Percentiles rank a stretch among this genome's conserved stretches.
phyloP scores from a whole-genome alignment of 257 asterid genomes.

The Nicotiana undulata region DNA sequence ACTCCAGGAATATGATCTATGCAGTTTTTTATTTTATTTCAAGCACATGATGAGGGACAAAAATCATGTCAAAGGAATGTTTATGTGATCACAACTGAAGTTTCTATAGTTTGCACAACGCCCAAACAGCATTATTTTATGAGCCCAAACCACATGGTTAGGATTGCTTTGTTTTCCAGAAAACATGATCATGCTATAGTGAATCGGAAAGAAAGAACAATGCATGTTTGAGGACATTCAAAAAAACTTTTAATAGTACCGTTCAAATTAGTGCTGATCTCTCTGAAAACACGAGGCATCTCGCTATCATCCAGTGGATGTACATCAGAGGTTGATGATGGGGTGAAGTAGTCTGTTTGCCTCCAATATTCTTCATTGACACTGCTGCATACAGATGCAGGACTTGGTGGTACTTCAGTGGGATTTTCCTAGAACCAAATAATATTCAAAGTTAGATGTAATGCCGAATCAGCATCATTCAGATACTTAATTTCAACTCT shows the following conservation, averaged over 20 bases:
- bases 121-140: neutral
- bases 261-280: slow-evolving; percentile 76
- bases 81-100: neutral
- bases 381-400: slow-evolving; percentile 92
- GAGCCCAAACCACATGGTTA: neutral
- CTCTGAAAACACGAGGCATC: slow-evolving; percentile 62
- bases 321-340: slow-evolving; percentile 54
- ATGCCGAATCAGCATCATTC: neutral
- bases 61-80: neutral
- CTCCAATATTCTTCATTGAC: slow-evolving; percentile 68
- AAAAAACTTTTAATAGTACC: slow-evolving; percentile 37
- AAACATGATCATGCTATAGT: neutral
- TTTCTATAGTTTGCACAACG: neutral
- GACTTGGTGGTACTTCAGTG: slow-evolving; percentile 99
- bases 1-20: neutral
- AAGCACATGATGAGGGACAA: neutral
- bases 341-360: slow-evolving; percentile 57
- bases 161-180: neutral
- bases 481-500: neutral
- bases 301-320: slow-evolving; percentile 53
- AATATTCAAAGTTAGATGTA: neutral
- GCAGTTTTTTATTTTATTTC: neutral
- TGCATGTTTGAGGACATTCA: neutral
- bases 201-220: neutral
- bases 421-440: slow-evolving; percentile 58